Conservation (phyloP, 179 eudicot genomes). For the Beta corolliflora region DNA sequence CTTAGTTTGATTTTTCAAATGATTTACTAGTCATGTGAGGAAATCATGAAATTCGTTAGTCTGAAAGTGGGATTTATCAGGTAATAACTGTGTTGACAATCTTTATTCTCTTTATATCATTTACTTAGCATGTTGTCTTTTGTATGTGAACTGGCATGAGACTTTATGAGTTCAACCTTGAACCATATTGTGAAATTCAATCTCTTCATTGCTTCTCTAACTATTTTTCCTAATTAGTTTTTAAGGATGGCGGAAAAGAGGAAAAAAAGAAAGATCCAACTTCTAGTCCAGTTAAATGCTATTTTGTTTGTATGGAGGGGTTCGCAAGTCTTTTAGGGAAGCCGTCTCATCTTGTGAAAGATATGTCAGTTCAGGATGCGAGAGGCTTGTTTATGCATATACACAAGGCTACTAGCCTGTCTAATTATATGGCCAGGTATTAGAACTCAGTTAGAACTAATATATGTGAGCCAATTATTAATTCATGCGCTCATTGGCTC, state of each 20-base stretch:
- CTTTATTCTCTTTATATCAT: background rate
- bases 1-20: background rate
- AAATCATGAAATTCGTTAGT: background rate
- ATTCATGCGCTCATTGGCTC: constrained; percentile 3
- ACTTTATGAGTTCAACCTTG: background rate
- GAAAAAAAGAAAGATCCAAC: constrained; percentile 52
- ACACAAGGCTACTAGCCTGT: constrained; percentile 52
- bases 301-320: constrained; percentile 59
- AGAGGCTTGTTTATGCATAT: constrained; percentile 84
- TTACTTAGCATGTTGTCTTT: background rate
- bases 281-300: constrained; percentile 57
- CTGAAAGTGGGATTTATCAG: background rate
- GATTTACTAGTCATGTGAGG: background rate
- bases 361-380: constrained; percentile 46
- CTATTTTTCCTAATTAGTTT: constrained; percentile 41
- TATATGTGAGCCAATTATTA: background rate
- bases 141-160: constrained; percentile 4
- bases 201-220: constrained; percentile 18
- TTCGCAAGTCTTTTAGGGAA: constrained; percentile 34
- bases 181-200: background rate
- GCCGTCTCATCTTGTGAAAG: constrained; percentile 30
- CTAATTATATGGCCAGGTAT: constrained; percentile 88
- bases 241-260: constrained; percentile 73
- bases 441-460: constrained; percentile 3
- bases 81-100: background rate